Percentiles rank a stretch among this genome's conserved stretches.
These are phyloP conservation scores for Phytopythium ostracodes DNA, from an alignment of 352 stramenopile genomes.

Conservation along the genomic window DNA sequence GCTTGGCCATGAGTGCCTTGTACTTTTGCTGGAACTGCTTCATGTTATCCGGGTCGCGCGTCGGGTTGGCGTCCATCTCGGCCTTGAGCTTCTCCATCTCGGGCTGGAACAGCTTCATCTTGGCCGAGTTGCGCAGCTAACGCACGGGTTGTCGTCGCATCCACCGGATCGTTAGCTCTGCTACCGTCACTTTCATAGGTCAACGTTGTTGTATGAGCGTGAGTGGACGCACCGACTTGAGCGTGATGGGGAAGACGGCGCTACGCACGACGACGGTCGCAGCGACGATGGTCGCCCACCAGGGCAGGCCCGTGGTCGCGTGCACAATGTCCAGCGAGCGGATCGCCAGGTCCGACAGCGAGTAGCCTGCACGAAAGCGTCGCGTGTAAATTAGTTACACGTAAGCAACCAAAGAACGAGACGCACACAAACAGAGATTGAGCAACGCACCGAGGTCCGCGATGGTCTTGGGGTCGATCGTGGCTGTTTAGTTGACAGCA, in stretches of 20 bases:
- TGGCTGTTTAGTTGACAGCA: conserved; percentile 17
- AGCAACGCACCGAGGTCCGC: conserved; percentile 39
- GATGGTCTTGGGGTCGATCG: conserved; percentile 47
- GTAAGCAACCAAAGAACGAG: not conserved
- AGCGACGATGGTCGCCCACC: conserved; percentile 84
- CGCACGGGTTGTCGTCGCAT: not conserved
- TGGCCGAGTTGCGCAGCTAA: conserved; percentile 80
- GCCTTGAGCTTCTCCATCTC: conserved; percentile 80
- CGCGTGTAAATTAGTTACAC: not conserved
- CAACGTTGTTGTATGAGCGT: not conserved
- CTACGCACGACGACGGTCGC: conserved; percentile 76
- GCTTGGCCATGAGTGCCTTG: conserved; percentile 79
- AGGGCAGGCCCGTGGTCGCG: conserved; percentile 73
- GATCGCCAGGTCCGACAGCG: conserved; percentile 70
- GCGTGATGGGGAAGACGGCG: conserved; percentile 68
- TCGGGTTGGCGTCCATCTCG: conserved; percentile 55
- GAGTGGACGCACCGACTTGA: conserved; percentile 74
- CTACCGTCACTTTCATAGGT: not conserved
- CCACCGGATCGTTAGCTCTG: not conserved
- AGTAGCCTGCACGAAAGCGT: conserved; percentile 29
- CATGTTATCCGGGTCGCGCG: conserved; percentile 42
- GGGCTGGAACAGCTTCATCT: conserved; percentile 80
- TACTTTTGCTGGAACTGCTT: conserved; percentile 67
- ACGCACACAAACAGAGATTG: too few species aligned
- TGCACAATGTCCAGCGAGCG: conserved; percentile 73